Evolutionary conservation across 2,329 filamentous ascomycete genomes (phyloP).

Genomic region (Aspergillus sp.): DNA sequence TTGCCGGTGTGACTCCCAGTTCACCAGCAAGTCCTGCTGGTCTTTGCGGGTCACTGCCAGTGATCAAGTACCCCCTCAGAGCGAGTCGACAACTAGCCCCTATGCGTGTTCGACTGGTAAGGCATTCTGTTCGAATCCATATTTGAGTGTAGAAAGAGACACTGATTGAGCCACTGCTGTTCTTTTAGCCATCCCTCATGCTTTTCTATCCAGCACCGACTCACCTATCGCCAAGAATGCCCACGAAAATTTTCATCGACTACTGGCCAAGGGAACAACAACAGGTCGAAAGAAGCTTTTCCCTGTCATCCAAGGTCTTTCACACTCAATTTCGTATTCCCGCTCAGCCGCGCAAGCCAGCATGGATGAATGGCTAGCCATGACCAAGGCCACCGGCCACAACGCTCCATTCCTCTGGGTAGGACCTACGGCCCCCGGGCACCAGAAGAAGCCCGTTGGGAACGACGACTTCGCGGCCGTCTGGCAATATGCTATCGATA

Average conservation of each 20-base stretch:
- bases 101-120: slow-evolving; percentile 16
- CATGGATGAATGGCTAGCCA: slow-evolving; percentile 34
- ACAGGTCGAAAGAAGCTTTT: slow-evolving; percentile 30
- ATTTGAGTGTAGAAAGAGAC: no score
- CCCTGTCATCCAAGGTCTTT: slow-evolving; percentile 34
- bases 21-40: slow-evolving; percentile 26
- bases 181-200: slow-evolving; percentile 28
- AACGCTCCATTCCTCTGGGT: slow-evolving; percentile 39
- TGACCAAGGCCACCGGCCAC: slow-evolving; percentile 27
- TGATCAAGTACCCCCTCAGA: slow-evolving; percentile 13
- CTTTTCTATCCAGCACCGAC: slow-evolving; percentile 26
- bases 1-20: slow-evolving; percentile 38
- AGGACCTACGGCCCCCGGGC: slow-evolving; percentile 32
- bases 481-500: slow-evolving; percentile 34
- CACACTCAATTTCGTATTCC: slow-evolving; percentile 25
- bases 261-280: slow-evolving; percentile 14
- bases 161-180: not conserved
- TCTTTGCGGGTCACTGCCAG: slow-evolving; percentile 18
- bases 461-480: slow-evolving; percentile 26
- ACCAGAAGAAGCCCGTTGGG: slow-evolving; percentile 21
- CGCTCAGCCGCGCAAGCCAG: slow-evolving; percentile 21
- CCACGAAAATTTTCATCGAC: slow-evolving; percentile 24
- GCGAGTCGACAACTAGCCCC: slow-evolving; percentile 5
- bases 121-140: not conserved
- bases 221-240: slow-evolving; percentile 22